These are phyloP conservation scores for Echites panduratus DNA, from an alignment of 257 asterid genomes.

Conservation along the genomic window DNA sequence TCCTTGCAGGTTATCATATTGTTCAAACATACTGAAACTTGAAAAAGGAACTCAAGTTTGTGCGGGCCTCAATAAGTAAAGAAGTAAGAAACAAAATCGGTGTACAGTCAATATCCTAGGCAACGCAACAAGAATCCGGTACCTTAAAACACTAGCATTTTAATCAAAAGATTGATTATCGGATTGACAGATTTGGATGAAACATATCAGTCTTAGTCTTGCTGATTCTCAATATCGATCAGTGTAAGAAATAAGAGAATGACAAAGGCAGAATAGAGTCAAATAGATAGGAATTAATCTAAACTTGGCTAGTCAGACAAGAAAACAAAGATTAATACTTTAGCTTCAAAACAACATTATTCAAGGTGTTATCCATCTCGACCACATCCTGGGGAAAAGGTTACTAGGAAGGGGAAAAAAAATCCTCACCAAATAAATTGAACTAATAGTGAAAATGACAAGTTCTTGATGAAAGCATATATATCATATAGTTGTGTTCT, in stretches of 20 bases:
- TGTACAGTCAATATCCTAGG: neutral
- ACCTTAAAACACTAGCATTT: neutral
- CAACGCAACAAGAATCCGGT: neutral
- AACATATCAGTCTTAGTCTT: neutral
- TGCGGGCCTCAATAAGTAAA: neutral
- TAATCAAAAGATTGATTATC: neutral
- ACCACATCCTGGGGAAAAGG: neutral
- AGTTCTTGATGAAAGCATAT: neutral
- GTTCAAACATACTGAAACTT: neutral
- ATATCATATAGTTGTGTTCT: neutral
- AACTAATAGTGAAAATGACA: neutral
- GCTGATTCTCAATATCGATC: conserved; percentile 2
- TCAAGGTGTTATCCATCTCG: neutral
- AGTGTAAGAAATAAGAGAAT: neutral
- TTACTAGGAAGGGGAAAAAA: neutral
- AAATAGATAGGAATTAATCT: neutral
- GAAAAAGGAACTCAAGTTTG: neutral
- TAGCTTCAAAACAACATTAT: neutral
- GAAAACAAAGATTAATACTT: neutral
- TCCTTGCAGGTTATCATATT: neutral
- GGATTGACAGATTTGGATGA: neutral
- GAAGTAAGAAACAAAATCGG: neutral
- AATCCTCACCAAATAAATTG: neutral
- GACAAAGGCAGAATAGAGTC: neutral
- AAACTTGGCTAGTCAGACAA: neutral